Evolutionary conservation across 495 filamentous ascomycete genomes (phyloP).

Genomic region (Neurospora sp.): DNA sequence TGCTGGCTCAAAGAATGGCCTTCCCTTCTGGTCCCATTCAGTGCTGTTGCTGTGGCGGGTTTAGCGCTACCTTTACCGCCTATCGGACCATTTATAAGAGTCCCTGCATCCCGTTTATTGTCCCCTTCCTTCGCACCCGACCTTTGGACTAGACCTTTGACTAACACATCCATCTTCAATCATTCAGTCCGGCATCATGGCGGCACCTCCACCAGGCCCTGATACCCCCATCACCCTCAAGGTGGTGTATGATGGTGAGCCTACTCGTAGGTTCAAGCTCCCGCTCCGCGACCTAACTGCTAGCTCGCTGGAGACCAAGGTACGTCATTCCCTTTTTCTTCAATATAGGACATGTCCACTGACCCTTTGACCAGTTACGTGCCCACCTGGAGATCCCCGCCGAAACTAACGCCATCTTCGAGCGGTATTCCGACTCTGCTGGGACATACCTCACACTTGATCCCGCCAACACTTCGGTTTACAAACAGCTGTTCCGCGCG

Average conservation of each 20-base stretch:
- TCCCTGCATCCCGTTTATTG: background rate
- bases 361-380: constrained; percentile 54
- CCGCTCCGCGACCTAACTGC: constrained; percentile 76
- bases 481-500: constrained; percentile 94
- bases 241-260: constrained; percentile 55
- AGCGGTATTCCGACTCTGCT: constrained; percentile 95
- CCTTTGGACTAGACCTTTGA: background rate
- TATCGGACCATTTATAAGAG: background rate
- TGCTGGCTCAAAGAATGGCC: background rate
- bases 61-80: background rate
- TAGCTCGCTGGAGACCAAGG: constrained; percentile 71
- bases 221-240: constrained; percentile 83
- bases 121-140: background rate
- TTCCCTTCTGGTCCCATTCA: background rate
- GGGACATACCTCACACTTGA: constrained; percentile 71
- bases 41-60: background rate
- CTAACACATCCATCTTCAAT: constrained; percentile 3
- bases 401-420: constrained; percentile 61
- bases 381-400: constrained; percentile 58
- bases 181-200: background rate
- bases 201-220: constrained; percentile 11
- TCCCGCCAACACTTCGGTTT: constrained; percentile 64
- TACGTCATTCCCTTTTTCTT: constrained; percentile 38
- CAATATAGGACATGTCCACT: constrained; percentile 5
- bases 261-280: constrained; percentile 77